Evolutionary conservation across 345 rosid species (phyloP).

Genomic region (Nasturtium officinale): DNA sequence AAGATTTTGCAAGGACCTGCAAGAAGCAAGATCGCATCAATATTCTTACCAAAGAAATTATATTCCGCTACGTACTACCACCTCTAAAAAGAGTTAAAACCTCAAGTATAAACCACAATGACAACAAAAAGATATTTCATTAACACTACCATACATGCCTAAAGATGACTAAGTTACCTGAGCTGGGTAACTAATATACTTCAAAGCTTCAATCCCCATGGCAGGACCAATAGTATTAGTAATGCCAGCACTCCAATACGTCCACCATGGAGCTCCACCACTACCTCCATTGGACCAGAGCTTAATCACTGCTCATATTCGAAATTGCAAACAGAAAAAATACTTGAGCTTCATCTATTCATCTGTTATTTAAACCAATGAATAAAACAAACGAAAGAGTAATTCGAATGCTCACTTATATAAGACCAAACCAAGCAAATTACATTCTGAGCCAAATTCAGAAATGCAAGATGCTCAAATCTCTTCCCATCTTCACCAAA

Average conservation of each 20-base stretch:
- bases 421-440: slow-evolving; percentile 91
- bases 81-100: background rate
- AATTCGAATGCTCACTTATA: slow-evolving; percentile 62
- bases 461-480: slow-evolving; percentile 88
- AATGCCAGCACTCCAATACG: slow-evolving; percentile 96
- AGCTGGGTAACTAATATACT: slow-evolving; percentile 97
- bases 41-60: background rate
- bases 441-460: slow-evolving; percentile 94
- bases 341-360: slow-evolving; percentile 6
- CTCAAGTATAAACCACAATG: background rate
- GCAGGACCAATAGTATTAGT: slow-evolving; percentile 98
- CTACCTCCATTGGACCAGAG: slow-evolving; percentile 71
- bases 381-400: background rate
- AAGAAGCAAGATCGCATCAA: slow-evolving; percentile 33
- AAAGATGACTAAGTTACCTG: slow-evolving; percentile 56
- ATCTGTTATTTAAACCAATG: background rate
- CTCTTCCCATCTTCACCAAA: slow-evolving; percentile 89
- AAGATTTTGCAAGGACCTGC: slow-evolving; percentile 95
- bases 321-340: background rate
- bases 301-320: slow-evolving; percentile 70
- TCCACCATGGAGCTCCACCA: slow-evolving; percentile 98
- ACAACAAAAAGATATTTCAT: background rate
- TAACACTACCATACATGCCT: slow-evolving; percentile 1
- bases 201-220: slow-evolving; percentile 95
- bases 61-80: background rate